These are phyloP conservation scores for Schwanniomyces etchellsii DNA, from an alignment of 1,139 yeast species.

Conservation along the genomic window DNA sequence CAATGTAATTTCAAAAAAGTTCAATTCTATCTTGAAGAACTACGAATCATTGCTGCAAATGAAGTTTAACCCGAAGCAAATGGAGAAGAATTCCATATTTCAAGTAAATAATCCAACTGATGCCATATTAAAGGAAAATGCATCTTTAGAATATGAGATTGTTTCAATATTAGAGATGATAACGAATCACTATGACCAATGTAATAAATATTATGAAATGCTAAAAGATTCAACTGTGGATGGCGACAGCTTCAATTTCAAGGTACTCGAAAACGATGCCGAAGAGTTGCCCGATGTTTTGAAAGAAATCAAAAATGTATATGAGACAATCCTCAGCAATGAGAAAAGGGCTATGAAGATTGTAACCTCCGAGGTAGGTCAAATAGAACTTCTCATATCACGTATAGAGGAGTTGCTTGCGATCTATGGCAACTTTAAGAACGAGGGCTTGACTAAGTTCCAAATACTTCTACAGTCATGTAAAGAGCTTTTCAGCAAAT, in stretches of 20 bases:
- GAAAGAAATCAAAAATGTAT: slow-evolving; percentile 26
- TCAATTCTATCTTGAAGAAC: slow-evolving; percentile 13
- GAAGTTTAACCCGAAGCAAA: slow-evolving; percentile 10
- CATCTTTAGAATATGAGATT: slow-evolving; percentile 60
- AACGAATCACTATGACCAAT: slow-evolving; percentile 80
- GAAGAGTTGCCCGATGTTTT: slow-evolving; percentile 27
- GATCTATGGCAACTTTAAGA: slow-evolving; percentile 18
- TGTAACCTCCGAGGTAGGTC: slow-evolving; percentile 11
- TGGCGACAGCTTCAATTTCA: slow-evolving; percentile 16
- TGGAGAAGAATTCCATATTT: slow-evolving; percentile 8
- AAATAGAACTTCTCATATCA: slow-evolving; percentile 13
- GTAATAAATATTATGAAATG: slow-evolving; percentile 28
- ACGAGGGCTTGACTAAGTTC: slow-evolving; percentile 19
- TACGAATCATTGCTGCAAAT: slow-evolving; percentile 19
- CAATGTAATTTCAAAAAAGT: slow-evolving; percentile 10
- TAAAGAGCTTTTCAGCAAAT: slow-evolving; percentile 10
- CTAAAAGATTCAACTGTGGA: slow-evolving; percentile 8
- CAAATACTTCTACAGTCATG: slow-evolving; percentile 17
- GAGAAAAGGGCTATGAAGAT: slow-evolving; percentile 27
- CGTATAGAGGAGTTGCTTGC: slow-evolving; percentile 13
- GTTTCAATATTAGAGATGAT: slow-evolving; percentile 65
- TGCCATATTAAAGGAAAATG: slow-evolving; percentile 35
- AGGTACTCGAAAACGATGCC: slow-evolving; percentile 30
- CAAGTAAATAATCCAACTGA: slow-evolving; percentile 13
- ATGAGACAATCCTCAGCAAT: slow-evolving; percentile 33